These are phyloP conservation scores for Claviceps quebecensis DNA, from an alignment of 2,329 filamentous ascomycete species.

Conservation along the genomic window DNA sequence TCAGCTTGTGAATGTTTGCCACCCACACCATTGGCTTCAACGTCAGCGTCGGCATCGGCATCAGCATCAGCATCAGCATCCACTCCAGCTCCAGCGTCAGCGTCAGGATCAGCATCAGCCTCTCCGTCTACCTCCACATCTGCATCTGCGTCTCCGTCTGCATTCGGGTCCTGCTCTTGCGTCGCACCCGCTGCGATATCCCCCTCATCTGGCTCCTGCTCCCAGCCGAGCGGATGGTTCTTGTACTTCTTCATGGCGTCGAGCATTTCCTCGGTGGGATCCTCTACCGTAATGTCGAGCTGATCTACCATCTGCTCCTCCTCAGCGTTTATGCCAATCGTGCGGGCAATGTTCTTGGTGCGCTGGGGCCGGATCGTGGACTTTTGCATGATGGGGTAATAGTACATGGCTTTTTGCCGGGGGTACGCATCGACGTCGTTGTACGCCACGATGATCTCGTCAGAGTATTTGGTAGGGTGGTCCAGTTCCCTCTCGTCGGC, in stretches of 20 bases:
- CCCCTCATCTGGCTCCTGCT: slow-evolving; percentile 25
- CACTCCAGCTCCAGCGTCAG: slow-evolving; percentile 7
- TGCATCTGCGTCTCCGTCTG: slow-evolving; percentile 15
- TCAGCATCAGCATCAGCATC: not conserved
- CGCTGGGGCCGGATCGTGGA: slow-evolving; percentile 48
- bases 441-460: slow-evolving; percentile 48
- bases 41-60: not conserved
- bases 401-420: slow-evolving; percentile 46
- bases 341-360: slow-evolving; percentile 47
- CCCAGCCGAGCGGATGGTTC: slow-evolving; percentile 35
- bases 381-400: slow-evolving; percentile 55
- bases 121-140: slow-evolving; percentile 11
- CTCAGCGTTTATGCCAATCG: slow-evolving; percentile 28
- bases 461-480: slow-evolving; percentile 45
- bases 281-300: slow-evolving; percentile 39
- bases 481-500: slow-evolving; percentile 41
- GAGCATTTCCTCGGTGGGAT: slow-evolving; percentile 39
- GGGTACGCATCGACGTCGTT: slow-evolving; percentile 38
- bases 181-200: slow-evolving; percentile 19
- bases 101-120: not conserved
- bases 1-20: slow-evolving; percentile 6
- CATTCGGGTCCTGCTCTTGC: slow-evolving; percentile 1
- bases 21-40: slow-evolving; percentile 8
- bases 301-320: slow-evolving; percentile 40
- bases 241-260: slow-evolving; percentile 39